Evolutionary conservation across 2,329 filamentous ascomycete genomes (phyloP).

Genomic region (Cytospora schulzeri): DNA sequence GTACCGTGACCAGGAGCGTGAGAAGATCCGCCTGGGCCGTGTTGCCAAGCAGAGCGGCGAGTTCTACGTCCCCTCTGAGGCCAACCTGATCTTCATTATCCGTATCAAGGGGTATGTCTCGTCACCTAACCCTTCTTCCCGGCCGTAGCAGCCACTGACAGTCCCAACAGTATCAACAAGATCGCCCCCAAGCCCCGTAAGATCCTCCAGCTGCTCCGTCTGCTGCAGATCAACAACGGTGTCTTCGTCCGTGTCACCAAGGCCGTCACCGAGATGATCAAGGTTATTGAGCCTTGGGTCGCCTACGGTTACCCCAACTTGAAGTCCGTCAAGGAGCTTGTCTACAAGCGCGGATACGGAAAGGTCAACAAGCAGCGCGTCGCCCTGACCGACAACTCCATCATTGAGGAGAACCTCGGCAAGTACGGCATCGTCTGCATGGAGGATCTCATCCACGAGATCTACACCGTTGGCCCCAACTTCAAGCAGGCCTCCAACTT

Average conservation of each 20-base stretch:
- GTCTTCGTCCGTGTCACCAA: slow-evolving; percentile 95
- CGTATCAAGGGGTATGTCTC: slow-evolving; percentile 89
- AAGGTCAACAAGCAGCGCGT: slow-evolving; percentile 99
- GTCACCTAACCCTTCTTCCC: slow-evolving; percentile 21
- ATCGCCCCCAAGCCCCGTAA: slow-evolving; percentile 99
- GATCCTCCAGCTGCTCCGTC: slow-evolving; percentile 98
- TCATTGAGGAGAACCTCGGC: slow-evolving; percentile 95
- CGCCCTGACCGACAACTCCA: slow-evolving; percentile 93
- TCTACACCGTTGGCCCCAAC: slow-evolving; percentile 98
- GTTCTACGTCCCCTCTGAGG: slow-evolving; percentile 92
- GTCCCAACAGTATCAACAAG: slow-evolving; percentile 94
- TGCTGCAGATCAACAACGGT: slow-evolving; percentile 99
- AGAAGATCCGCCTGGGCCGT: slow-evolving; percentile 93
- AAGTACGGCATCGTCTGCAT: slow-evolving; percentile 99
- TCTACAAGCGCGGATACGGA: slow-evolving; percentile 99
- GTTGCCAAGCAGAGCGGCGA: slow-evolving; percentile 88
- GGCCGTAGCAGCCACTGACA: slow-evolving; percentile 26
- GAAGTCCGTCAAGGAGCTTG: slow-evolving; percentile 96
- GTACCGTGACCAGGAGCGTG: slow-evolving; percentile 97
- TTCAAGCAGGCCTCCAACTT: slow-evolving; percentile 99
- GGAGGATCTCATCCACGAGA: slow-evolving; percentile 99
- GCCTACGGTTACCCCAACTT: slow-evolving; percentile 99
- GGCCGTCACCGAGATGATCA: slow-evolving; percentile 96
- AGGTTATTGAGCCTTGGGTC: slow-evolving; percentile 98
- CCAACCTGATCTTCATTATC: slow-evolving; percentile 96